Base-by-base conservation (phyloP, 768 basidiomycete genomes). In the Infundibulicybe gibba region DNA sequence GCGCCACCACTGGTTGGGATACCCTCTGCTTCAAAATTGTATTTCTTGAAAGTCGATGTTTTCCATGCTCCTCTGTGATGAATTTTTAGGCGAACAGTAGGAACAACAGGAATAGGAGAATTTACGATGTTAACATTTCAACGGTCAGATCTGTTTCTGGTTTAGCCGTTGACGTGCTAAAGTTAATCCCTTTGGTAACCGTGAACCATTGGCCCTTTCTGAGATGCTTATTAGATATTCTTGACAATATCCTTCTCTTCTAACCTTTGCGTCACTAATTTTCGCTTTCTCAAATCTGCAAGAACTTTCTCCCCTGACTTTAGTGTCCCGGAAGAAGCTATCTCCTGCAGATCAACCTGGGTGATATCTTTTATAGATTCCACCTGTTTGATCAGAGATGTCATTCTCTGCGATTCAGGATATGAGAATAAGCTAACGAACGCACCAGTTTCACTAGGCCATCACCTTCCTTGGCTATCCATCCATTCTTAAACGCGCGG, bases 21-120 rank as follows among this genome's bases (percentile, higher is more conserved):
- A 44, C 97, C 97, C 52, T 94, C 94, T 0, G 97, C 94, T 55
- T 95, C 94, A 57, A 98, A 98, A 69, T 99, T 99, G 70, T 98
- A 99, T 65, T 94, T 94, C 64, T 99, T 99, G 79, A 90, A 99
- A 8, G 76, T 78, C 1, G 95, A 79, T 0, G 83, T 85, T 67
- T 97, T 94, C 97, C 97, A 98, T 14, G 90, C 71, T 6, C 94
- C 97, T 33, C 95, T 98, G 57, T 5, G 41, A 40, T n/a, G 25
- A 25, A 15, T 11, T 15, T 44, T 54, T 47, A 52, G 50, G 39
- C 45, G 49, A 47, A 32, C 16, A 37, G 15, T 40, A 42, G 47
- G 38, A 13, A 41, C 2, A 8, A 25, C 12, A 11, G 21, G 8
- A 31, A 38, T 32, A 31, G 33, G 30, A 17, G 5, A 46, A 72